A percentile compares a stretch with the other conserved stretches of the same genome.
Conservation (phyloP, 352 stramenopile genomes). For the Pelagophyceae sp. region DNA sequence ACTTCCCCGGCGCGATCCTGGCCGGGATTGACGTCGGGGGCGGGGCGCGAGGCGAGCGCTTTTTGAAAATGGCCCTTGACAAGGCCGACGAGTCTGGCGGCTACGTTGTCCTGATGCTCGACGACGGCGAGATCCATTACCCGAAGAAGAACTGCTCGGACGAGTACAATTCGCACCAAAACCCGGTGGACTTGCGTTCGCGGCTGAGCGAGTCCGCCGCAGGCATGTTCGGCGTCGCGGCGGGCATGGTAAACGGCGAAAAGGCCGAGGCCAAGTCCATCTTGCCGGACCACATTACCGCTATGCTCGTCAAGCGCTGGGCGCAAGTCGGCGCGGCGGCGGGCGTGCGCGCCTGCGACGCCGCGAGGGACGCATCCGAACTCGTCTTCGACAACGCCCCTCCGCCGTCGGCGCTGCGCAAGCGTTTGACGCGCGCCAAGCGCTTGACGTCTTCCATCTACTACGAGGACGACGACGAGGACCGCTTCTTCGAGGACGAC, state of each 20-base stretch:
- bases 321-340: background rate
- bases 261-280: background rate
- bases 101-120: background rate
- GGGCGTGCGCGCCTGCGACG: too few species aligned
- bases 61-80: background rate
- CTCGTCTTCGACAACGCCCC: background rate
- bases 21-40: constrained; percentile 14
- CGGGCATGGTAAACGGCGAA: background rate
- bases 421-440: background rate
- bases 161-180: too few species aligned
- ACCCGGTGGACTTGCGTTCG: too few species aligned
- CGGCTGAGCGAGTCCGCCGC: too few species aligned
- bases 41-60: background rate
- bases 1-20: constrained; percentile 23
- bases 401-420: too few species aligned
- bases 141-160: background rate
- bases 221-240: background rate
- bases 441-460: background rate
- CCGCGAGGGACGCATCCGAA: background rate
- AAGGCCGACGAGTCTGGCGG: constrained; percentile 15
- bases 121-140: background rate
- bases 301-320: background rate
- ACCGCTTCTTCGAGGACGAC: background rate
- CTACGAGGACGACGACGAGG: background rate
- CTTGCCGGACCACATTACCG: too few species aligned